Conservation (phyloP, 2,329 filamentous ascomycete species). For the Dactylellina parvicollis region DNA sequence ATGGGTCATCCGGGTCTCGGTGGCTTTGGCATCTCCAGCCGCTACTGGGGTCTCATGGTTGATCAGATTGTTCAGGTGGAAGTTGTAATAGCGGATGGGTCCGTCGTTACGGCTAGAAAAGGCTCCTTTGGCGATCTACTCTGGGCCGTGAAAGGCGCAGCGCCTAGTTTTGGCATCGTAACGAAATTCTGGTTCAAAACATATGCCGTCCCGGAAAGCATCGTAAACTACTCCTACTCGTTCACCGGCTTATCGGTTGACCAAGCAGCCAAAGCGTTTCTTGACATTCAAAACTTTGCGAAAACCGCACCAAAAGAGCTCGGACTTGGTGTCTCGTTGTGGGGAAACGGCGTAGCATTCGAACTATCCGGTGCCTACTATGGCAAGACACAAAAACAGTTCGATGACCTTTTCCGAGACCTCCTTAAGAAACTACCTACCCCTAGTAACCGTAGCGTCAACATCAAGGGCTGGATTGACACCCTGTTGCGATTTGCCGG, state of each 20-base stretch:
- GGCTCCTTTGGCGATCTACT: conserved; percentile 62
- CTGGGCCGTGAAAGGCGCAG: conserved; percentile 64
- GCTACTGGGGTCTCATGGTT: conserved; percentile 66
- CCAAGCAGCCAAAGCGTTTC: conserved; percentile 61
- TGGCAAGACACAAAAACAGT: conserved; percentile 25
- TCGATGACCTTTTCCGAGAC: conserved; percentile 27
- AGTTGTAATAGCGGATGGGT: conserved; percentile 62
- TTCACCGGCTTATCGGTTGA: conserved; percentile 61
- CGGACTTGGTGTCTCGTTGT: conserved; percentile 55
- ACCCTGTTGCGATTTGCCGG: conserved; percentile 50
- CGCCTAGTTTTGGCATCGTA: conserved; percentile 63
- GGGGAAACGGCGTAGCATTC: conserved; percentile 29
- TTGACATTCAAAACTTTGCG: conserved; percentile 55
- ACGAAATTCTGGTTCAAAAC: conserved; percentile 62
- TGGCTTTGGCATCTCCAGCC: conserved; percentile 62
- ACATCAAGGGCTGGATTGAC: conserved; percentile 44
- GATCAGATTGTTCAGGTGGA: conserved; percentile 66
- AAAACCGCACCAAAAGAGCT: conserved; percentile 56
- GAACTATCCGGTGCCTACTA: conserved; percentile 53
- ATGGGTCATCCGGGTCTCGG: conserved; percentile 62
- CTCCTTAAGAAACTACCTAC: conserved; percentile 28
- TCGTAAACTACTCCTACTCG: conserved; percentile 60
- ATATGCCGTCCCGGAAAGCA: conserved; percentile 60
- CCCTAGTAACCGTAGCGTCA: background rate
- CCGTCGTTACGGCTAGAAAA: conserved; percentile 54